These are phyloP conservation scores for Suhomyces faveliae DNA, from an alignment of 805 yeast genomes.

Conservation along the genomic window DNA sequence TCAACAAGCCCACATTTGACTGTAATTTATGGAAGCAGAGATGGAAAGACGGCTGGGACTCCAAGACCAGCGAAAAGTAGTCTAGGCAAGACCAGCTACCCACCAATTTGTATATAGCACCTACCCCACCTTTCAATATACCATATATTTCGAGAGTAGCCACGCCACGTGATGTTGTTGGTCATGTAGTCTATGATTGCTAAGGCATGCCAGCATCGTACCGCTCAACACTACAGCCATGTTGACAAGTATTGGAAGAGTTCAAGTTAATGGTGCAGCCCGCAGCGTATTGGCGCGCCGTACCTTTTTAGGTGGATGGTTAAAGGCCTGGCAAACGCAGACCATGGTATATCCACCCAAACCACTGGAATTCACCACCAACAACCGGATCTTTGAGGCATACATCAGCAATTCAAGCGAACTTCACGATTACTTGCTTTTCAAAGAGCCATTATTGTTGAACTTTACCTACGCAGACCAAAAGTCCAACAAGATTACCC, in stretches of 20 bases:
- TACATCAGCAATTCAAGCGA: conserved; percentile 57
- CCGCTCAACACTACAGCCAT: not conserved
- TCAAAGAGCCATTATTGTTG: conserved; percentile 61
- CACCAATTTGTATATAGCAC: not conserved
- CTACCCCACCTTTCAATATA: not conserved
- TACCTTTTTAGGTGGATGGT: conserved; percentile 10
- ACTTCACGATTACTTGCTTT: conserved; percentile 50
- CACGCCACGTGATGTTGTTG: not conserved
- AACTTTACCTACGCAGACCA: conserved; percentile 74
- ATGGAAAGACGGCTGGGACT: conserved; percentile 95
- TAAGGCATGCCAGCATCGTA: not conserved
- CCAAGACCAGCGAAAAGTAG: conserved; percentile 12
- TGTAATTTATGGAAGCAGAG: conserved; percentile 89
- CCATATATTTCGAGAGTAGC: not conserved
- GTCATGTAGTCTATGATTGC: not conserved
- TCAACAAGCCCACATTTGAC: conserved; percentile 84
- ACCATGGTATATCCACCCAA: conserved; percentile 41
- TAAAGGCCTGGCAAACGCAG: conserved; percentile 15
- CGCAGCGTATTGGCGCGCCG: not conserved
- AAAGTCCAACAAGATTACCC: conserved; percentile 60
- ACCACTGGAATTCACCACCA: conserved; percentile 35
- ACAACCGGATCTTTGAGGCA: conserved; percentile 37
- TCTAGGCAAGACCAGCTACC: not conserved
- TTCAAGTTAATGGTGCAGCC: not conserved
- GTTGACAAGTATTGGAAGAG: not conserved